Conservation (phyloP, 306 rosid genomes). For the Sicyos edulis region DNA sequence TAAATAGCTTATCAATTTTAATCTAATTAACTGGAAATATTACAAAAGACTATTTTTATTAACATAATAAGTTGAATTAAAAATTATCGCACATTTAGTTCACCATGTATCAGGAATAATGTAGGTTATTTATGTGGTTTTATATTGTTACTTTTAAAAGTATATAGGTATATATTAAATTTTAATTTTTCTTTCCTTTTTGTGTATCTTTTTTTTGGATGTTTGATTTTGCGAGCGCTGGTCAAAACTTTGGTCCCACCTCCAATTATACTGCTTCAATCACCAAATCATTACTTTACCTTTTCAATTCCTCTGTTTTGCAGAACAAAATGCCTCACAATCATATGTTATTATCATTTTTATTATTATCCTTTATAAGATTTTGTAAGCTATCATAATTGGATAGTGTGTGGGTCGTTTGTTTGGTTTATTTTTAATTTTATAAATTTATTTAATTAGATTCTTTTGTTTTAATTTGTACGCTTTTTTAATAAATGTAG, state of each 20-base stretch:
- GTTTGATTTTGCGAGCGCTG: constrained; percentile 18
- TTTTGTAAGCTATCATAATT: background rate
- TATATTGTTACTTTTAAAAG: too few relatives aligned
- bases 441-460: background rate
- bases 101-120: too few relatives aligned
- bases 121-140: too few relatives aligned
- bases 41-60: too few relatives aligned
- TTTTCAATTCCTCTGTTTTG: constrained; percentile 3
- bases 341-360: constrained; percentile 8
- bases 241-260: constrained; percentile 25
- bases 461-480: background rate
- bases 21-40: too few relatives aligned
- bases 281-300: constrained; percentile 1
- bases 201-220: background rate
- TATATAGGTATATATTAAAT: too few relatives aligned
- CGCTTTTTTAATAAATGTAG: background rate
- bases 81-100: too few relatives aligned
- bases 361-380: background rate
- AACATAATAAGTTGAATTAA: too few relatives aligned
- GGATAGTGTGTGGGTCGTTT: background rate
- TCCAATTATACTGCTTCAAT: constrained; percentile 12
- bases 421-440: background rate
- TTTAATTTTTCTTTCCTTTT: too few relatives aligned
- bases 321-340: background rate
- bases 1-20: too few relatives aligned